Base-by-base conservation (phyloP, 2,329 filamentous ascomycete species). In the Paracorniculantispora psalliotae region DNA sequence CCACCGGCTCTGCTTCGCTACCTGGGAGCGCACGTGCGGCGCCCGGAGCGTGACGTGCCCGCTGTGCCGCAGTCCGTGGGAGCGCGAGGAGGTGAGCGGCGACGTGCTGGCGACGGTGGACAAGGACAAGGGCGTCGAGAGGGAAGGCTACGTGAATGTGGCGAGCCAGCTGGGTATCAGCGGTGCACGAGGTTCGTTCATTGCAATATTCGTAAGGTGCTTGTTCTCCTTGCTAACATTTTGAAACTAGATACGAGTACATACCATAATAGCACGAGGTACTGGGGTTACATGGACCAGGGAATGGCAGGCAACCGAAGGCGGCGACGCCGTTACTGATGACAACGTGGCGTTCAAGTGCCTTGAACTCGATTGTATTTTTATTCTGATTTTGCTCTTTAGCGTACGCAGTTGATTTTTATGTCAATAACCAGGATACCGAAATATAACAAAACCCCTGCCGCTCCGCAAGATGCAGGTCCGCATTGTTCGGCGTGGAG, bases 131-230 rank as follows among this genome's bases (percentile, higher is more conserved):
- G 74, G 77, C 3, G 66, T 66, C 5, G 61, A 72, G 0, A 75
- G 74, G 25, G 66, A 86, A 37, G 85, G 85, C 0, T 88, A 88
- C 64, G 72, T 86, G 49, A 87, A 87, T 66, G 79, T 88, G 3
- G 84, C 82, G 1, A 70, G 76, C 21, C 80, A 86, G 67, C 72
- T 87, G n/a, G 85, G 84, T 2, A 76, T 87, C 62, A 82, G 78
- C 61, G 69, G 69, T 0, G 60, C 68, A n/a, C 72, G 84, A 73
- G 82, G 81, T 81, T 70, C 35, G 73, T 66, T 25, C 23, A 21
- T 15, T 4, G 4, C 9, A 3, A 19, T 21, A 6, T 25, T 44
- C 41, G 17, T 17, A n/a, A n/a, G 17, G 8, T n/a, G 10, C 26
- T 19, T 4, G 4, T 15, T 37, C 33, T 37, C 12, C 12, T 9